Conservation (phyloP, 495 filamentous ascomycete species). For the Lasiosphaeria hispida region DNA sequence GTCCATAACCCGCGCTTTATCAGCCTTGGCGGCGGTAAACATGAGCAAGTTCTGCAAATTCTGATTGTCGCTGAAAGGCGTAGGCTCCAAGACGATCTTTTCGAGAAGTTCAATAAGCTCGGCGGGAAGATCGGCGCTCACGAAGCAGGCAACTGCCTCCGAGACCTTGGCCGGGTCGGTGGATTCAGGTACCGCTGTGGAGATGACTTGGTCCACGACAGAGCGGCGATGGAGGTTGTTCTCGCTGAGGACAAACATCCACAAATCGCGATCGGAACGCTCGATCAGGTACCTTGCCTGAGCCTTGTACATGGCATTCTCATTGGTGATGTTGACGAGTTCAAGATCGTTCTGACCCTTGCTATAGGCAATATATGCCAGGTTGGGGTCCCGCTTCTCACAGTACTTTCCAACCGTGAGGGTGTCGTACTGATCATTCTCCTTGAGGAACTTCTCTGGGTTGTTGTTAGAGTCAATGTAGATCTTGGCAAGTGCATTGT, state of each 20-base stretch:
- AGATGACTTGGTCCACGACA: slow-evolving; percentile 93
- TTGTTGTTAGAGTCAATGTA: slow-evolving; percentile 99
- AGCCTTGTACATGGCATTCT: slow-evolving; percentile 97
- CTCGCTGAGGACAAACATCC: slow-evolving; percentile 88
- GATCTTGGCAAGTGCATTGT: slow-evolving; percentile 98
- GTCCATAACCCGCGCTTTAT: slow-evolving; percentile 92
- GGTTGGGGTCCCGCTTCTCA: slow-evolving; percentile 95
- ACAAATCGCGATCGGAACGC: slow-evolving; percentile 84
- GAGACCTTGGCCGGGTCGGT: slow-evolving; percentile 94
- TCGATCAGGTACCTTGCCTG: slow-evolving; percentile 95
- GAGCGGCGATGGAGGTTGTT: slow-evolving; percentile 94
- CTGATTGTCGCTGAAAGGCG: slow-evolving; percentile 93
- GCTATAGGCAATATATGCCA: slow-evolving; percentile 91
- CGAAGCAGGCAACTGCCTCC: slow-evolving; percentile 88
- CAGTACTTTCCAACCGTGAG: slow-evolving; percentile 96
- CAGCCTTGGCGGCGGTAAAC: slow-evolving; percentile 94
- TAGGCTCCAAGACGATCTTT: slow-evolving; percentile 98
- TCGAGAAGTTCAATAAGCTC: slow-evolving; percentile 97
- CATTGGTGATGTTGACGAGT: slow-evolving; percentile 95
- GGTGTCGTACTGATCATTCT: slow-evolving; percentile 96
- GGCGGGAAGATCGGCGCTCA: slow-evolving; percentile 82
- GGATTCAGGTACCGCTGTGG: slow-evolving; percentile 92
- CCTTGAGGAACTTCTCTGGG: slow-evolving; percentile 96
- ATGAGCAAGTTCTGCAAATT: slow-evolving; percentile 96
- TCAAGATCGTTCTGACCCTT: slow-evolving; percentile 98